These are phyloP conservation scores for Biscogniauxia marginata DNA, from an alignment of 2,329 filamentous ascomycete species.

Conservation along the genomic window DNA sequence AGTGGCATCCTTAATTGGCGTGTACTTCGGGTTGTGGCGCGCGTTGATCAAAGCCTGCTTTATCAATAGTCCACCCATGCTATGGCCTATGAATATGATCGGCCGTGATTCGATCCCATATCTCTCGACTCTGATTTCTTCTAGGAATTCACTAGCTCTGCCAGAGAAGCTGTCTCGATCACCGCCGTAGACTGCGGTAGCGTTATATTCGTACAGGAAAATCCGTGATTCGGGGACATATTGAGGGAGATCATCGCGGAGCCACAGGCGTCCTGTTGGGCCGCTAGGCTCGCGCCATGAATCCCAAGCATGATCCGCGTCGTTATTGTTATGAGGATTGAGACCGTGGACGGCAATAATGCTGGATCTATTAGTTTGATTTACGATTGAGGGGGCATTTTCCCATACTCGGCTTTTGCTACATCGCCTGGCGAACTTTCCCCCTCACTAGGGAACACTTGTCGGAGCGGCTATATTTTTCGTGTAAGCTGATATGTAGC, in stretches of 20 bases:
- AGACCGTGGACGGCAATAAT: constrained; percentile 28
- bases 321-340: constrained; percentile 22
- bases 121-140: constrained; percentile 18
- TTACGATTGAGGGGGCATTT: too few species aligned
- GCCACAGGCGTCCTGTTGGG: constrained; percentile 24
- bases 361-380: constrained; percentile 8
- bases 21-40: constrained; percentile 21
- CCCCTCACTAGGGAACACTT: too few species aligned
- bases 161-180: constrained; percentile 19
- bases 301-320: constrained; percentile 24
- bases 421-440: too few species aligned
- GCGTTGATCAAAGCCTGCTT: constrained; percentile 31
- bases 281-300: constrained; percentile 25
- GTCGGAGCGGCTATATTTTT: too few species aligned
- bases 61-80: constrained; percentile 25
- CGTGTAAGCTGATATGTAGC: too few species aligned
- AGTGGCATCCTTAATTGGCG: constrained; percentile 19
- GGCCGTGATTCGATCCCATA: constrained; percentile 14
- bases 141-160: constrained; percentile 25
- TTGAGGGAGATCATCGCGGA: constrained; percentile 25
- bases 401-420: too few species aligned
- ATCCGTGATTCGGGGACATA: constrained; percentile 24
- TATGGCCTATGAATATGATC: constrained; percentile 23
- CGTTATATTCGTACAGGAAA: constrained; percentile 27
- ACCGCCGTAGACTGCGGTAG: constrained; percentile 19